Percentiles rank a stretch among this genome's conserved stretches.
These are phyloP conservation scores for Trichosporon ovoides DNA, from an alignment of 1,284 basidiomycete genomes.

Conservation along the genomic window DNA sequence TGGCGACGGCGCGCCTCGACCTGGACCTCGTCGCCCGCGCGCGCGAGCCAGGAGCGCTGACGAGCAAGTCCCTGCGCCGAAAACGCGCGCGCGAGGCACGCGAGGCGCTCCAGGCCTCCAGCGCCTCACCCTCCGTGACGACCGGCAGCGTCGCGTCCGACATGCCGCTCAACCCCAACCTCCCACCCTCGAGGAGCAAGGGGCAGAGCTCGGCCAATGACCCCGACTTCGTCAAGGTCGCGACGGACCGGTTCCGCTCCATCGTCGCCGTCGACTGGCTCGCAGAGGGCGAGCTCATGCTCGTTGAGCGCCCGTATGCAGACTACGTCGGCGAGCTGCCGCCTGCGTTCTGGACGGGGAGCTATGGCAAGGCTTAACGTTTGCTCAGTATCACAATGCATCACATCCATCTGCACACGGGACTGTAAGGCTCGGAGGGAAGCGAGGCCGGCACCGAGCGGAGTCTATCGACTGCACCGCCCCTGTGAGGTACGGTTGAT, in stretches of 20 bases:
- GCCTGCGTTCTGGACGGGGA: conserved; percentile 35
- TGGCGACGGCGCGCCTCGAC: conserved; percentile 35
- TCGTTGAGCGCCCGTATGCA: conserved; percentile 82
- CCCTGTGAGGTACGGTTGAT: too few relatives aligned
- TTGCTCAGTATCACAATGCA: conserved; percentile 37
- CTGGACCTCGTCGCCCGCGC: conserved; percentile 27
- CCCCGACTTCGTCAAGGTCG: conserved; percentile 57
- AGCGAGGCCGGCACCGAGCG: too few relatives aligned
- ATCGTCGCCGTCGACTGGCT: conserved; percentile 74
- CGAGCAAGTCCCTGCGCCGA: conserved; percentile 15
- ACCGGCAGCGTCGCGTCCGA: conserved; percentile 7
- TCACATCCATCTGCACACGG: conserved; percentile 17
- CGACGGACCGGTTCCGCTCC: conserved; percentile 70
- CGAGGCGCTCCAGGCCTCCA: conserved; percentile 50
- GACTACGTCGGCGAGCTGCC: conserved; percentile 77
- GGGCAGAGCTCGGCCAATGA: conserved; percentile 24
- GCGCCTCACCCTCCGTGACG: conserved; percentile 62
- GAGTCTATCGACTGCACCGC: too few relatives aligned
- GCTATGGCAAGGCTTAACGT: conserved; percentile 25
- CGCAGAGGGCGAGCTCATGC: conserved; percentile 64
- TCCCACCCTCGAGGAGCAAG: conserved; percentile 1
- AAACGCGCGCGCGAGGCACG: conserved; percentile 42
- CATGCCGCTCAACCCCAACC: conserved; percentile 8
- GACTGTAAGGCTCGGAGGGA: too few relatives aligned
- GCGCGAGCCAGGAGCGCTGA: not conserved